phyloP scores from a whole-genome alignment of 306 rosid species.

The Sesbania bispinosa region DNA sequence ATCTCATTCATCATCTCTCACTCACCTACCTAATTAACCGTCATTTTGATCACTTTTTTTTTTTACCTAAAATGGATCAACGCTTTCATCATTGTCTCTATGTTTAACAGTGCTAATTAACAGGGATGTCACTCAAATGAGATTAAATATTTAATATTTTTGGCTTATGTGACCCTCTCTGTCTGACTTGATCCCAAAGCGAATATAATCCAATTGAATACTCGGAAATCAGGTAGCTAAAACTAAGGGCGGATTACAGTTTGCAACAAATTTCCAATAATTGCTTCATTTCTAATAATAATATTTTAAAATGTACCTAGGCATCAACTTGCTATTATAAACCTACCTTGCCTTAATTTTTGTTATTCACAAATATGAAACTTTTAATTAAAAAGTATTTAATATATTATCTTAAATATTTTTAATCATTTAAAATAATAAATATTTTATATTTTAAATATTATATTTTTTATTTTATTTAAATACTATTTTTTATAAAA shows the following conservation, averaged over 20 bases:
- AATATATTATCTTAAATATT: no score
- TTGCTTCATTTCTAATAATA: conserved; percentile 16
- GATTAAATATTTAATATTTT: no score
- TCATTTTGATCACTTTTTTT: no score
- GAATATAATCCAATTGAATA: conserved; percentile 15
- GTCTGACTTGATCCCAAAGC: conserved; percentile 2
- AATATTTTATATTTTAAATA: no score
- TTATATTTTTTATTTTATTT: no score
- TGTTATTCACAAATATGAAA: no score
- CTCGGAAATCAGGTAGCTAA: conserved; percentile 36
- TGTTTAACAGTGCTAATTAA: neutral
- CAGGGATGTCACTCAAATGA: conserved; percentile 18
- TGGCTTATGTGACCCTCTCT: neutral
- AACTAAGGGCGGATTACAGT: conserved; percentile 42
- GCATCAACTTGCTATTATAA: neutral
- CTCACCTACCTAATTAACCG: conserved; percentile 8
- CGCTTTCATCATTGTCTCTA: neutral
- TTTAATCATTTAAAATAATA: no score
- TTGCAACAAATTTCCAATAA: neutral
- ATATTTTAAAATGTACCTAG: neutral
- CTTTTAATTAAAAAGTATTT: no score
- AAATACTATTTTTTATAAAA: no score
- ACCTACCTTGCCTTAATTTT: no score
- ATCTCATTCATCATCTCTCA: no score
- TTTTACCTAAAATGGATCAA: neutral